Evolutionary conservation across 1,139 yeast species (phyloP).

Genomic region (Saccharomyces pastorianus): DNA sequence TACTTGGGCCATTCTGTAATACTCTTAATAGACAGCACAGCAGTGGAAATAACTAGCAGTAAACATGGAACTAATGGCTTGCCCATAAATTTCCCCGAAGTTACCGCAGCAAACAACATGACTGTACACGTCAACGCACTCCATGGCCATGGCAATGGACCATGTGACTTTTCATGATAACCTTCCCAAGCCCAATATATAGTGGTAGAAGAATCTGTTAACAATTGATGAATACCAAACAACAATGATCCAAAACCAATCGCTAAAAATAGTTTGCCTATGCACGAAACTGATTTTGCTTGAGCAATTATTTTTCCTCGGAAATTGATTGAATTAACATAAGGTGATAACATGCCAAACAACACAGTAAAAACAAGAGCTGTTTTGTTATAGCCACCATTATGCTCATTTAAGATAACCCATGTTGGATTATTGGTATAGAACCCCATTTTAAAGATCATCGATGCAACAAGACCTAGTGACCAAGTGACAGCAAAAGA

Average conservation of each 20-base stretch:
- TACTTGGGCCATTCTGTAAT: conserved; percentile 70
- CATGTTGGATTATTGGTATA: conserved; percentile 90
- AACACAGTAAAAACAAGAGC: conserved; percentile 64
- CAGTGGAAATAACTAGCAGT: conserved; percentile 41
- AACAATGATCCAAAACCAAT: conserved; percentile 72
- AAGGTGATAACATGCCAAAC: conserved; percentile 50
- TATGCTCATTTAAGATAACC: conserved; percentile 83
- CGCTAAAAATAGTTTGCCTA: conserved; percentile 29
- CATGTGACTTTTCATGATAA: conserved; percentile 52
- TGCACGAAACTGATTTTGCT: conserved; percentile 2
- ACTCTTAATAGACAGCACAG: conserved; percentile 17
- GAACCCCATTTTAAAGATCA: conserved; percentile 64
- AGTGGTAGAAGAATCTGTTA: conserved; percentile 77
- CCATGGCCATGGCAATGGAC: conserved; percentile 88
- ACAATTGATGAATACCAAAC: conserved; percentile 63
- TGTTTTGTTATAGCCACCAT: conserved; percentile 76
- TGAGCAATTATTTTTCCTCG: conserved; percentile 7
- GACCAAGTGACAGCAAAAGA: conserved; percentile 53
- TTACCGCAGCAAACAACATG: conserved; percentile 50
- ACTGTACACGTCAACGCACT: conserved; percentile 60
- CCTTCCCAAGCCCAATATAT: conserved; percentile 95
- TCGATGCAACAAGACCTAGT: conserved; percentile 64
- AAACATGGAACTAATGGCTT: conserved; percentile 21
- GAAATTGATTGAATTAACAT: conserved; percentile 17
- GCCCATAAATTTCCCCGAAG: conserved; percentile 24